phyloP scores from a whole-genome alignment of 768 basidiomycete genomes.

The Tricholoma furcatifolium region DNA sequence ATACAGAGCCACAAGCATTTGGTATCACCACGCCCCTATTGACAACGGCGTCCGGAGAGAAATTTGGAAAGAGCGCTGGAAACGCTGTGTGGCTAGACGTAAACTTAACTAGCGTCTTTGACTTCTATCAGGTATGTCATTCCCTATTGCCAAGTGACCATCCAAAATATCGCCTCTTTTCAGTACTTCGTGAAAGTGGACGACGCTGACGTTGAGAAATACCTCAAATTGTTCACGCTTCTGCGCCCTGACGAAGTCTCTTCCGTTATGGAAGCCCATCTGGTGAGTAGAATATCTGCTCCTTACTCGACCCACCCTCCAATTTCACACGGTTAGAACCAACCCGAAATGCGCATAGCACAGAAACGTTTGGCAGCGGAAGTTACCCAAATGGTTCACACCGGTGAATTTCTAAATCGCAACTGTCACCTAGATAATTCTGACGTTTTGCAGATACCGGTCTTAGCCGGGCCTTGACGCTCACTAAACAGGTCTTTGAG shows the following conservation, averaged over 20 bases:
- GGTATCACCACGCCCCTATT: constrained; percentile 94
- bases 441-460: constrained; percentile 32
- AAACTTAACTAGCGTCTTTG: constrained; percentile 77
- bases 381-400: constrained; percentile 53
- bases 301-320: background rate
- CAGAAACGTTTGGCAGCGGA: constrained; percentile 51
- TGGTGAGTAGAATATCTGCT: constrained; percentile 33
- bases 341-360: constrained; percentile 44
- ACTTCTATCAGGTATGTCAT: constrained; percentile 85
- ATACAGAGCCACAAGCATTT: constrained; percentile 44
- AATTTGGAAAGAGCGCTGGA: constrained; percentile 97
- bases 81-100: constrained; percentile 93
- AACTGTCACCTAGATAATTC: background rate
- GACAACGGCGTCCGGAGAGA: constrained; percentile 85
- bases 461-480: constrained; percentile 37
- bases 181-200: constrained; percentile 88
- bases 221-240: constrained; percentile 83
- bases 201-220: constrained; percentile 78
- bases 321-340: constrained; percentile 21
- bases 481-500: constrained; percentile 45
- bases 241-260: constrained; percentile 59
- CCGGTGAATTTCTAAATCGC: constrained; percentile 22
- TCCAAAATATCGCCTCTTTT: background rate
- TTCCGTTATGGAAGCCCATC: constrained; percentile 55
- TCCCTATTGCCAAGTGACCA: background rate